These are phyloP conservation scores for Amaranthus palmeri DNA, from an alignment of 148 eudicot genomes.

Conservation along the genomic window DNA sequence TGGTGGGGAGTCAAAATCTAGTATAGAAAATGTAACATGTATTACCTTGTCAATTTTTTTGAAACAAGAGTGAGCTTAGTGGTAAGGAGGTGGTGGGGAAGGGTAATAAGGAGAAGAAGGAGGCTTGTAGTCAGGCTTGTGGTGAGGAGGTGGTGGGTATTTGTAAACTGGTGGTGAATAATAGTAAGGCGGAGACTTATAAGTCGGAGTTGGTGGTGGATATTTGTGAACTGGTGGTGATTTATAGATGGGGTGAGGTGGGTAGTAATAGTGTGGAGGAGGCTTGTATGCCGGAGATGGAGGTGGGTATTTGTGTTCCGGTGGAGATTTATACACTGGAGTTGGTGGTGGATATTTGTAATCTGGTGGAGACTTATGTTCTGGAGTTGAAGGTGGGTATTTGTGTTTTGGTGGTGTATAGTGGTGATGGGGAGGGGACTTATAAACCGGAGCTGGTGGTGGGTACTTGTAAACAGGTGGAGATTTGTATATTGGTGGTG, in stretches of 20 bases:
- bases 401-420: conserved; percentile 14
- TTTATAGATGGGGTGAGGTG: conserved; percentile 10
- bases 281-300: conserved; percentile 3
- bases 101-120: conserved; percentile 18
- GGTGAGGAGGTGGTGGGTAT: conserved; percentile 10
- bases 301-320: neutral
- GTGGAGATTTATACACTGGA: conserved; percentile 18
- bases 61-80: conserved; percentile 3
- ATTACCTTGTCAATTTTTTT: conserved; percentile 7
- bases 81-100: conserved; percentile 30
- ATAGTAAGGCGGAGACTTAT: conserved; percentile 19
- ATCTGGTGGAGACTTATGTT: conserved; percentile 18
- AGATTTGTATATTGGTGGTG: conserved; percentile 20
- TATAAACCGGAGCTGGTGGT: conserved; percentile 2
- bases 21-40: neutral
- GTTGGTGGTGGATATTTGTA: conserved; percentile 9
- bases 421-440: conserved; percentile 14
- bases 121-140: conserved; percentile 13
- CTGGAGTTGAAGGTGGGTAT: conserved; percentile 3
- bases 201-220: conserved; percentile 28
- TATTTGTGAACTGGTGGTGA: conserved; percentile 21
- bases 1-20: too few relatives aligned
- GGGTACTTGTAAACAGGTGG: conserved; percentile 18
- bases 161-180: conserved; percentile 19
- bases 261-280: conserved; percentile 12